Evolutionary conservation across 2,329 filamentous ascomycete species (phyloP).

Genomic region (Monilinia polystroma): DNA sequence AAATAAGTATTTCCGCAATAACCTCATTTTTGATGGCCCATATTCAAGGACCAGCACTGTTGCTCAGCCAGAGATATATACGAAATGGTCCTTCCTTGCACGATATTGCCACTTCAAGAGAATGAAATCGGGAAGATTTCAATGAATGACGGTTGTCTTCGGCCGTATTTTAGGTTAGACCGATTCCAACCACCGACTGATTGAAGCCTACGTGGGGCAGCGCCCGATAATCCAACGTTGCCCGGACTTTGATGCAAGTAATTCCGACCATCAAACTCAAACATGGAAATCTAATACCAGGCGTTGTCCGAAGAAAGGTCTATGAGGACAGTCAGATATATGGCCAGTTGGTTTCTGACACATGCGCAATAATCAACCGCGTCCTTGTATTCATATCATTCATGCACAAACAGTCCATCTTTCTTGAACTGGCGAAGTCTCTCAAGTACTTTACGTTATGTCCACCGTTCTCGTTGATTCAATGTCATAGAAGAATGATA

Average conservation of each 20-base stretch:
- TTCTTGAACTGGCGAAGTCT: background rate
- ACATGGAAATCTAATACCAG: background rate
- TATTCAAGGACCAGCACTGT: background rate
- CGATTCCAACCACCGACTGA: background rate
- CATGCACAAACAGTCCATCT: background rate
- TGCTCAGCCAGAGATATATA: background rate
- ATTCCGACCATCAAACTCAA: background rate
- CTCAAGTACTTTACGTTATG: background rate
- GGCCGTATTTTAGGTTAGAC: background rate
- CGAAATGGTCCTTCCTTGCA: background rate
- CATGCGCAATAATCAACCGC: background rate
- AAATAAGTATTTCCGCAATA: background rate
- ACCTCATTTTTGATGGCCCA: background rate
- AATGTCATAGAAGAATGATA: background rate
- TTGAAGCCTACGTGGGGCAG: background rate
- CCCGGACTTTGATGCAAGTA: background rate
- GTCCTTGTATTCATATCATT: background rate
- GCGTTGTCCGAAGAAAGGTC: background rate
- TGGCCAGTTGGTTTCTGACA: too few species aligned
- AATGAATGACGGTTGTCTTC: background rate
- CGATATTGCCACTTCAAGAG: background rate
- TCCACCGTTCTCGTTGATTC: background rate
- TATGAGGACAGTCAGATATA: too few species aligned
- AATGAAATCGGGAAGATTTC: background rate
- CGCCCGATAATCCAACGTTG: background rate